Conservation (phyloP, 352 stramenopile species). For the Phytophthora palmivora region DNA sequence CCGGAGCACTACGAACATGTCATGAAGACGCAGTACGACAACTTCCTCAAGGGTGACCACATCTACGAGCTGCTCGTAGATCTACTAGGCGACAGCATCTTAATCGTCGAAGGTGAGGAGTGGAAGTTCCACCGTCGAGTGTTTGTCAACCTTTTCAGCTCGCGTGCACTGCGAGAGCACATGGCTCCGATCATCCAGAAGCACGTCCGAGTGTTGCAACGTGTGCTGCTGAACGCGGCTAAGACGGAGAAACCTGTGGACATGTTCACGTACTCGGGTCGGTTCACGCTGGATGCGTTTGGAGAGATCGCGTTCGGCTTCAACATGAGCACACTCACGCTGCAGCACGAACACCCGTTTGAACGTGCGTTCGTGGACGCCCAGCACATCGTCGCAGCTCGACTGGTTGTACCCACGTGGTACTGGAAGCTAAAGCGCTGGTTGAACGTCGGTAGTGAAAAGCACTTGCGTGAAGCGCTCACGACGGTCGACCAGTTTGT, state of each 20-base stretch:
- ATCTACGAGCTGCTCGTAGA: slow-evolving; percentile 53
- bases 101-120: slow-evolving; percentile 61
- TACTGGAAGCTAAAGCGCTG: slow-evolving; percentile 49
- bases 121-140: slow-evolving; percentile 83
- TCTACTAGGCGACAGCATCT: slow-evolving; percentile 79
- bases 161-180: slow-evolving; percentile 48
- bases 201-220: slow-evolving; percentile 45
- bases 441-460: slow-evolving; percentile 42
- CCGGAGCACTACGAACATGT: slow-evolving; percentile 59
- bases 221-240: slow-evolving; percentile 14
- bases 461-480: slow-evolving; percentile 19
- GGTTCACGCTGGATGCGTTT: slow-evolving; percentile 48
- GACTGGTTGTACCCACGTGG: slow-evolving; percentile 30
- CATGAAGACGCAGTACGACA: slow-evolving; percentile 71
- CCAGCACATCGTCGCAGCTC: slow-evolving; percentile 27
- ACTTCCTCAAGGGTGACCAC: slow-evolving; percentile 72
- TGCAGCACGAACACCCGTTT: slow-evolving; percentile 39
- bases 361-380: slow-evolving; percentile 38
- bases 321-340: slow-evolving; percentile 33
- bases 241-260: slow-evolving; percentile 20
- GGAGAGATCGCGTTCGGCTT: slow-evolving; percentile 47
- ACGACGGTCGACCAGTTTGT: slow-evolving; percentile 28
- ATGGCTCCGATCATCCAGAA: slow-evolving; percentile 56
- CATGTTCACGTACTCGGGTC: slow-evolving; percentile 26
- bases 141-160: slow-evolving; percentile 90